Percentiles rank a stretch among this genome's conserved stretches.
Evolutionary conservation across 1,284 basidiomycete species (phyloP).

Genomic region (Butyriboletus appendiculatus): DNA sequence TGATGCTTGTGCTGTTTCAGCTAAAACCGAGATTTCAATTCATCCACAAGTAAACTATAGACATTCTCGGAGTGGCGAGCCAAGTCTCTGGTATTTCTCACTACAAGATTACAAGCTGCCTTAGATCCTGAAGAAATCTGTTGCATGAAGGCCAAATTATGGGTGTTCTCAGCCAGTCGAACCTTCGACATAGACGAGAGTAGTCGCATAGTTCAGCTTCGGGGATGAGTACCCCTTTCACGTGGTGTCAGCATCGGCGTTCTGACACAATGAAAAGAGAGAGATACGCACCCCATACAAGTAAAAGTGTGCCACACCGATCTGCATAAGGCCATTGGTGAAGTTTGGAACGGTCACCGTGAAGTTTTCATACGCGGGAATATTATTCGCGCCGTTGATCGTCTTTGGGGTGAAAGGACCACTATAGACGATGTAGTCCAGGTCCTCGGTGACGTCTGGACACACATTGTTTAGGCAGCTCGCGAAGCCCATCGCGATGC

Average conservation of each 20-base stretch:
- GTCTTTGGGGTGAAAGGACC: slow-evolving; percentile 43
- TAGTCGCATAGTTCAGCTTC: neutral
- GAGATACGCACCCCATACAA: neutral
- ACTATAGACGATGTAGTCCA: slow-evolving; percentile 47
- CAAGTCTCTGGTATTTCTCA: too few species aligned
- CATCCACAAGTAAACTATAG: too few species aligned
- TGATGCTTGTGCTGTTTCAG: too few species aligned
- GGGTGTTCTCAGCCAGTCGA: neutral
- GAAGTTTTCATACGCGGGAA: neutral
- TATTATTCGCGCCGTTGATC: neutral
- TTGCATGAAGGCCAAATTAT: neutral
- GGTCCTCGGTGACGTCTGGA: slow-evolving; percentile 18
- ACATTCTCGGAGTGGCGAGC: too few species aligned
- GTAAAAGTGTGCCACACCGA: slow-evolving; percentile 1
- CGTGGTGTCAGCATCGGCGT: neutral
- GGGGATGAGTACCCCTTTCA: neutral
- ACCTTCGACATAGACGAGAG: rapidly evolving
- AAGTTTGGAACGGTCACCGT: neutral
- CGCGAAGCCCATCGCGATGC: slow-evolving; percentile 43
- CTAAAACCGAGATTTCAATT: too few species aligned
- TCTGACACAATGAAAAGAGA: neutral
- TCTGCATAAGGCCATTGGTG: neutral
- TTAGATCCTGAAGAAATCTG: too few species aligned
- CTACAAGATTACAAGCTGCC: neutral
- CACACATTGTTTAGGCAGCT: slow-evolving; percentile 30